Evolutionary conservation across 495 filamentous ascomycete genomes (phyloP).

Genomic region (Penicillium samsonianum): DNA sequence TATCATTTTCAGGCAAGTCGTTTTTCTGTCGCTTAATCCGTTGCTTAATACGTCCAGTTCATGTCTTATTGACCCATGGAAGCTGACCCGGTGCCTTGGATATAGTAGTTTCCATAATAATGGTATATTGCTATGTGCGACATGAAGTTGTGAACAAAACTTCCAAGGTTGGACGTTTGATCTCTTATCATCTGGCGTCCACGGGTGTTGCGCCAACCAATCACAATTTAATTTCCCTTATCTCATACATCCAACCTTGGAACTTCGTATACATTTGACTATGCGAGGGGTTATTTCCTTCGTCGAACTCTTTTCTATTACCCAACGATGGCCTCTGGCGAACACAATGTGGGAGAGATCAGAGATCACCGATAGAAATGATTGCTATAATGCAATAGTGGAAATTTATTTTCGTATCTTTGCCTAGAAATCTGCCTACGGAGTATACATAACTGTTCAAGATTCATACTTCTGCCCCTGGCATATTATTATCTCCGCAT

Average conservation of each 20-base stretch:
- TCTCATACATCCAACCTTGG: not conserved
- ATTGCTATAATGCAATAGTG: not conserved
- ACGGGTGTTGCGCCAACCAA: constrained; percentile 11
- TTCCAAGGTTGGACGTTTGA: not conserved
- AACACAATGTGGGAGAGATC: not conserved
- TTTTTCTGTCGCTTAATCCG: constrained; percentile 1
- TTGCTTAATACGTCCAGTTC: not conserved
- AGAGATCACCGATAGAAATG: not conserved
- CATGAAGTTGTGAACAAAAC: not conserved
- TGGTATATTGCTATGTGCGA: not conserved
- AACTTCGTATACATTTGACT: not conserved
- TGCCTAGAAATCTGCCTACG: not conserved
- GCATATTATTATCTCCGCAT: constrained; percentile 1
- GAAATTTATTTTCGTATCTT: no score
- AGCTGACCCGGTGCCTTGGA: not conserved
- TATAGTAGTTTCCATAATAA: not conserved
- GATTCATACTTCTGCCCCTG: not conserved
- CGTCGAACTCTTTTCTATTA: not conserved
- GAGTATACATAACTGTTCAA: not conserved
- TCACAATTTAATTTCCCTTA: constrained; percentile 12
- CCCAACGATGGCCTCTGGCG: not conserved
- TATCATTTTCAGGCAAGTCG: constrained; percentile 17
- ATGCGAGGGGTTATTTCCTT: not conserved
- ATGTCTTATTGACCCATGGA: not conserved
- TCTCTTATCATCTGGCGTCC: constrained; percentile 16